Base-by-base conservation (phyloP, 192 early-diverging fungal species). In the Coemansia javaensis region DNA sequence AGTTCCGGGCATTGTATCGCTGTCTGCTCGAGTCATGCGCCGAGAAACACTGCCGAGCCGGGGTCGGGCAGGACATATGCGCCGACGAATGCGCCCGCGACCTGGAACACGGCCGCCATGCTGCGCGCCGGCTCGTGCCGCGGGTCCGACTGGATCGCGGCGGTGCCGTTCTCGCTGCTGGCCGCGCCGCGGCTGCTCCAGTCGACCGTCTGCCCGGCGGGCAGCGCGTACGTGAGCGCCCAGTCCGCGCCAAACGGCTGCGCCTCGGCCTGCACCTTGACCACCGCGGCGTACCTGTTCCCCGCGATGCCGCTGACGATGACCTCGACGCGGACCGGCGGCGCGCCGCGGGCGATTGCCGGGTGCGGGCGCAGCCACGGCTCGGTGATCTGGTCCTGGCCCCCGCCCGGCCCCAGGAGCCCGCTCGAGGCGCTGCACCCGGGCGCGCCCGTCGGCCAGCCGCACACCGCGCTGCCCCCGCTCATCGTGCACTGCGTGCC, bases 401-500 rank as follows among this genome's bases (percentile, higher is more conserved):
- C 56, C 56, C 59, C 69, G 18, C 24, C 50, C 54, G 65, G 46
- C 34, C n/a, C n/a, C n/a, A n/a, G n/a, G 56, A 65, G 0, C 38
- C 23, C 8, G 25, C 20, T 16, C 55, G 43, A 0, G 59, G 77
- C 1, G 79, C 53, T 1, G 66, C 59, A 10, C 67, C 55, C 18
- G 62, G 61, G 47, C n/a, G 61, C 56, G 5, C 56, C 68, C 30
- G 63, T 71, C 17, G 67, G 16, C 67, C 67, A 71, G 34, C 64
- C 67, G 28, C 67, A 71, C 11, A 62, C 59, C 1, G 67, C 67
- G 1, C 31, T 49, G 18, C 25, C 37, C 10, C 61, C 52, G 30
- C 35, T 74, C 21, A 68, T 37, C 27, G 63, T 55, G 51, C 79
- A 81, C 21, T 53, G 53, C 11, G 72, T 74, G 15, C 77, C 75